A percentile compares a stretch with the other conserved stretches of the same genome.
Conservation (phyloP, 2,329 filamentous ascomycete genomes). For the Fusarium sp. region DNA sequence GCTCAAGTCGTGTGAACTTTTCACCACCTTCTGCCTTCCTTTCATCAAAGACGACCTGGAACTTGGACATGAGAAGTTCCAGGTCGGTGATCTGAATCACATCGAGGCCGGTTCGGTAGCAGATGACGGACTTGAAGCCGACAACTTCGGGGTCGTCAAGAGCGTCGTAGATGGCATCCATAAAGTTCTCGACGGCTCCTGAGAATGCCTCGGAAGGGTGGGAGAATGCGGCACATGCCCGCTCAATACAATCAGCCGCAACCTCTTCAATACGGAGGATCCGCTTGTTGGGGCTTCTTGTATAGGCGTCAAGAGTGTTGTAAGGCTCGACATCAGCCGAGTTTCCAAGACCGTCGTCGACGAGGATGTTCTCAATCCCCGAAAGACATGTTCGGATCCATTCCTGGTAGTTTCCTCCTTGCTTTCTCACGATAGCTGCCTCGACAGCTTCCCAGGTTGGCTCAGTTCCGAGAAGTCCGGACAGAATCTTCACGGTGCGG, state of each 20-base stretch:
- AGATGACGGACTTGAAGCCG: slow-evolving; percentile 86
- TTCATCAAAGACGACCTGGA: slow-evolving; percentile 52
- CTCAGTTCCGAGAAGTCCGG: slow-evolving; percentile 72
- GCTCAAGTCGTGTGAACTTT: slow-evolving; percentile 67
- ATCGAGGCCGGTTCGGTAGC: slow-evolving; percentile 81
- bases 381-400: slow-evolving; percentile 75
- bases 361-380: slow-evolving; percentile 78
- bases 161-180: slow-evolving; percentile 63
- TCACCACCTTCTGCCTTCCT: slow-evolving; percentile 23
- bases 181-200: slow-evolving; percentile 52
- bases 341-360: slow-evolving; percentile 80
- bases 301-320: slow-evolving; percentile 75
- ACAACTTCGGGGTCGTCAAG: slow-evolving; percentile 76
- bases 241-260: slow-evolving; percentile 71
- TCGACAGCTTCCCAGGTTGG: slow-evolving; percentile 70
- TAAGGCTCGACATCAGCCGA: slow-evolving; percentile 69
- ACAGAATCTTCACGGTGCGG: slow-evolving; percentile 76
- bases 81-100: slow-evolving; percentile 62
- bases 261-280: slow-evolving; percentile 84
- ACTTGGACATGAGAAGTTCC: slow-evolving; percentile 55
- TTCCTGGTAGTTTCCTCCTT: slow-evolving; percentile 60
- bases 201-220: slow-evolving; percentile 44
- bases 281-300: slow-evolving; percentile 72
- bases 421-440: slow-evolving; percentile 57
- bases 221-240: slow-evolving; percentile 53